A percentile compares a stretch with the other conserved stretches of the same genome.
These are phyloP conservation scores for Panicum virgatum DNA, from an alignment of 202 grass and related monocot species.

Conservation along the genomic window DNA sequence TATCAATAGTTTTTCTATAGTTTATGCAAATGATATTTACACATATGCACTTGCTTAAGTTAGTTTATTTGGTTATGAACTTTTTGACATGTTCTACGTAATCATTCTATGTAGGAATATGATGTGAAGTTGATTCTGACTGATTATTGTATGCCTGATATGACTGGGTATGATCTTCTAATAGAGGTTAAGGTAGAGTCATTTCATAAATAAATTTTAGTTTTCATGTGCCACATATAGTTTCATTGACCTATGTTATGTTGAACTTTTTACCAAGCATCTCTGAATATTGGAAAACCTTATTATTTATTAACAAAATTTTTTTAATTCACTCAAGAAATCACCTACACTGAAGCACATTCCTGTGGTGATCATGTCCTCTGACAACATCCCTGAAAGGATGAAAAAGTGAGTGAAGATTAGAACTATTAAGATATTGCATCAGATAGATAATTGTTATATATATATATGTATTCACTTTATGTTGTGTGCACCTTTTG, in stretches of 20 bases:
- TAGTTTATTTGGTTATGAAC: neutral
- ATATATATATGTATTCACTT: neutral
- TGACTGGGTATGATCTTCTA: constrained; percentile 11
- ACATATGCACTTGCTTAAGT: neutral
- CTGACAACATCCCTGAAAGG: neutral
- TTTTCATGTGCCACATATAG: neutral
- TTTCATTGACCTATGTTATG: neutral
- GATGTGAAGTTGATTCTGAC: neutral
- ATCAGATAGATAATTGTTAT: neutral
- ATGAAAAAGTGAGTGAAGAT: neutral
- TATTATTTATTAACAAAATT: neutral
- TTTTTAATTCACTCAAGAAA: neutral
- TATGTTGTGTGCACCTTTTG: neutral
- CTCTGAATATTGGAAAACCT: neutral
- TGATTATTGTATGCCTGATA: neutral
- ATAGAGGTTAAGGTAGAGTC: neutral
- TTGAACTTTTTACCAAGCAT: neutral
- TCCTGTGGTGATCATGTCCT: constrained; percentile 3
- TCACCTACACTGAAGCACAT: neutral
- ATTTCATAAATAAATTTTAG: neutral
- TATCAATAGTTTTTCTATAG: neutral
- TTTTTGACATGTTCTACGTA: neutral
- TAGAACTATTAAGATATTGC: neutral
- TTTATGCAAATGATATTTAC: neutral
- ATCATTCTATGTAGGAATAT: neutral